Percentiles rank a stretch among this genome's conserved stretches.
Evolutionary conservation across 177 flowering plant species (phyloP).

Genomic region (Vitis hybrid): DNA sequence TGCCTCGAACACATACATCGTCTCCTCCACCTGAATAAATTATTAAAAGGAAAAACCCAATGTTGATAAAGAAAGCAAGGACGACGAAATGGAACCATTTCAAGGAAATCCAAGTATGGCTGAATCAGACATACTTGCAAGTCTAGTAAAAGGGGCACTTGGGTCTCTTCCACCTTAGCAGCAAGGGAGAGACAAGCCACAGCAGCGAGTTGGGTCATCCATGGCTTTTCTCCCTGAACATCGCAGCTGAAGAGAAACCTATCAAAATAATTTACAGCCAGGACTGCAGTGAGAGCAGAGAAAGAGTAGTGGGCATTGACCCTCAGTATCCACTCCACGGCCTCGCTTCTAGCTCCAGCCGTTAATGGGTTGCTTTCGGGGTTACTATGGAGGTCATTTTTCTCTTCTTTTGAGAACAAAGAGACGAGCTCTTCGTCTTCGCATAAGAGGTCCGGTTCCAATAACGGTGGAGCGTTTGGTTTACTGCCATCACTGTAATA

Average conservation of each 20-base stretch:
- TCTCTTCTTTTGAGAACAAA: constrained; percentile 52
- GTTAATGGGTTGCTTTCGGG: constrained; percentile 34
- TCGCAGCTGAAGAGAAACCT: constrained; percentile 37
- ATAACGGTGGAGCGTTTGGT: constrained; percentile 13
- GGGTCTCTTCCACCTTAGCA: constrained; percentile 89
- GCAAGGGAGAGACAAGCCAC: constrained; percentile 92
- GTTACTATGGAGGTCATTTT: constrained; percentile 12
- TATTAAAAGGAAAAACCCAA: constrained; percentile 6
- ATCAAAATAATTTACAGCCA: constrained; percentile 48
- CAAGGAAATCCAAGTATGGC: background rate
- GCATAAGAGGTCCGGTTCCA: constrained; percentile 58
- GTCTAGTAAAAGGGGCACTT: constrained; percentile 78
- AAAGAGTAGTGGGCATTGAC: constrained; percentile 37
- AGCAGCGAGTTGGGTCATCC: constrained; percentile 62
- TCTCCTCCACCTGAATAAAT: constrained; percentile 62
- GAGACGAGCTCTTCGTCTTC: constrained; percentile 62
- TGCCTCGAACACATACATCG: constrained; percentile 70
- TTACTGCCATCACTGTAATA: background rate
- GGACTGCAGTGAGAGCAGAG: constrained; percentile 39
- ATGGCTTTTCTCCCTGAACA: constrained; percentile 41
- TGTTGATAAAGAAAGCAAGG: background rate
- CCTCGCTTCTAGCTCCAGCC: constrained; percentile 44
- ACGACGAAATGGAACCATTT: background rate
- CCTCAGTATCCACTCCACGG: constrained; percentile 51
- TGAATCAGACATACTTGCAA: constrained; percentile 57